Evolutionary conservation across 75 land plant genomes (phyloP), one percentile per base, ranked within the genome.

Genomic region (Azolla pinnata): DNA sequence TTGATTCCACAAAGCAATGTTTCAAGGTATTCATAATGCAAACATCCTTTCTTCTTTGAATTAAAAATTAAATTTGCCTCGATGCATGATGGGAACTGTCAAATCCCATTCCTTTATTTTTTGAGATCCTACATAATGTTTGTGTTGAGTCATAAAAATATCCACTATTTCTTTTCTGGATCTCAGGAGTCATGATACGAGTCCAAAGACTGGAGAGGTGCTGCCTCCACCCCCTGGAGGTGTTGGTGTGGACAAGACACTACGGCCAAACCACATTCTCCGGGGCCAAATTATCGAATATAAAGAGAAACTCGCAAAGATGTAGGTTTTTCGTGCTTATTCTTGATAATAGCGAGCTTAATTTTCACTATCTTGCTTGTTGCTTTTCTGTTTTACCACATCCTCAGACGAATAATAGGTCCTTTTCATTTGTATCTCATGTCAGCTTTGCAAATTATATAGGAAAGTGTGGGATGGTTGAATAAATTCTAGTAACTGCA

Each of bases 211-310:
- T 1, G 70, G 70, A 44, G 70, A 67, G 38, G 70, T 67, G 4
- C 40, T 67, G 27, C 67, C 67, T 21, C 70, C 61, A 7, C 65
- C 65, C 19, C 48, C 31, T 2, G 34, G 34, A 19, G 64, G 69
- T 18, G 46, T 23, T 12, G 70, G 65, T 23, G 63, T 67, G 28
- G 70, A 67, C 51, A 67, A 67, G 38, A 54, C 70, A 5, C 47
- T 67, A 7, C 64, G 70, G 44, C 70, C 70, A 9, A 67, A 67
- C 50, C 70, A 67, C 56, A 67, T 57, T 55, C 70, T 67, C 2
- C 61, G 70, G 20, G 70, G 70, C 23, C 70, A 67, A 59, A 67
- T 67, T 32, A 60, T 67, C 20, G 70, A 67, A 40, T 67, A 67
- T 49, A 46, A 34, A 14, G 65, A 67, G 33, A 54, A 29, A 25